phyloP scores from a whole-genome alignment of 164 flowering plant genomes.

The Vitis amurensis region DNA sequence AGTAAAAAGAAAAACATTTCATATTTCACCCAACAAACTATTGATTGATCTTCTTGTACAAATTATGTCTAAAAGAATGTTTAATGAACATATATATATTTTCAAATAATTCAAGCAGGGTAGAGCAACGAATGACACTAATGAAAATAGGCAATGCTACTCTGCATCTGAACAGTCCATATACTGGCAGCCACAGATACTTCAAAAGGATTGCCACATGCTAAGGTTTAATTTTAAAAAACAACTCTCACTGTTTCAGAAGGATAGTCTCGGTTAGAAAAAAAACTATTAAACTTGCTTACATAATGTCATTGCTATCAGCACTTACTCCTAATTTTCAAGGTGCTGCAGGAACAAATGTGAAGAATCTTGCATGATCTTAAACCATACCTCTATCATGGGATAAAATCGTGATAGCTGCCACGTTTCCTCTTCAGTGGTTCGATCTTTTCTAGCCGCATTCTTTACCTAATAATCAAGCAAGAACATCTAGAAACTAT shows the following conservation, averaged over 20 bases:
- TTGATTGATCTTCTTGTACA: no score
- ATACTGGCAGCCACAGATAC: neutral
- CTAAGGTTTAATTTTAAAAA: no score
- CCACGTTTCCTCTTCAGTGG: slow-evolving; percentile 51
- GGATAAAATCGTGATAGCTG: slow-evolving; percentile 51
- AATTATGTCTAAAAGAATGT: no score
- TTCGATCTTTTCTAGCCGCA: slow-evolving; percentile 45
- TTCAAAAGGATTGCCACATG: no score
- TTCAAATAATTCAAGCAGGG: neutral
- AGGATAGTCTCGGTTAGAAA: no score
- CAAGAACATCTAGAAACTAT: neutral
- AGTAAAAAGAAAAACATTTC: neutral
- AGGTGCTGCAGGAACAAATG: neutral
- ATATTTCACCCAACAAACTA: neutral
- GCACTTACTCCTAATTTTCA: no score
- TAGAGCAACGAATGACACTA: no score
- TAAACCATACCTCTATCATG: slow-evolving; percentile 36
- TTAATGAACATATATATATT: neutral
- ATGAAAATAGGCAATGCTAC: neutral
- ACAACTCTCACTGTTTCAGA: no score
- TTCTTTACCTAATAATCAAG: slow-evolving; percentile 32
- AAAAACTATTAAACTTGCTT: no score
- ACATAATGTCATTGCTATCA: no score
- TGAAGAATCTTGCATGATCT: neutral
- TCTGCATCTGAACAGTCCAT: neutral